phyloP scores from a whole-genome alignment of 2,329 filamentous ascomycete genomes.

The Penicillium corylophilum region DNA sequence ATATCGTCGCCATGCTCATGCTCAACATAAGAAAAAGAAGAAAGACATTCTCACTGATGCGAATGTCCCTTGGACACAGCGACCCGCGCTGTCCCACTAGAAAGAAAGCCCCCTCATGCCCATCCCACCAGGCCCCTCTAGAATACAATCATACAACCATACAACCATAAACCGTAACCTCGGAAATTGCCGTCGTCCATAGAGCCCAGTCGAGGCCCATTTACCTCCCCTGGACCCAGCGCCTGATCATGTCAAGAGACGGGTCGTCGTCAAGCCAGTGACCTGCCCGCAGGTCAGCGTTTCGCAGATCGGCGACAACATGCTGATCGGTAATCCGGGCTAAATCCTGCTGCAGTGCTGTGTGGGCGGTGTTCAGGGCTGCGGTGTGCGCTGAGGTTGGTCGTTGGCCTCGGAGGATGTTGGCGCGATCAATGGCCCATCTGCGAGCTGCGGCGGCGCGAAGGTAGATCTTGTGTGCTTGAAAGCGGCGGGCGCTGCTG shows the following conservation, averaged over 20 bases:
- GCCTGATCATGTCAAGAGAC: conserved; percentile 51
- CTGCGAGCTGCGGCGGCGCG: conserved; percentile 57
- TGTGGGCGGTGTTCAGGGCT: conserved; percentile 51
- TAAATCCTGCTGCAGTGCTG: conserved; percentile 52
- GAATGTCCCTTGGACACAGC: conserved; percentile 4
- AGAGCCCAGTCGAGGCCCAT: conserved; percentile 1
- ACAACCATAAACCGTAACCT: background rate
- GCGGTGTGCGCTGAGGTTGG: conserved; percentile 48
- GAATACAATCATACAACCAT: conserved; percentile 5
- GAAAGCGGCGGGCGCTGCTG: conserved; percentile 59
- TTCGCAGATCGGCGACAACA: conserved; percentile 56
- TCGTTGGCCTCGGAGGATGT: conserved; percentile 52
- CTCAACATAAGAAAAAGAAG: conserved; percentile 9
- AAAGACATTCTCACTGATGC: conserved; percentile 10
- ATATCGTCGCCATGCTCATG: conserved; percentile 23
- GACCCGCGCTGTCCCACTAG: conserved; percentile 18
- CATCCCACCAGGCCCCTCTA: conserved; percentile 6
- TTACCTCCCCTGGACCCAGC: conserved; percentile 44
- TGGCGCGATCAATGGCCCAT: conserved; percentile 57
- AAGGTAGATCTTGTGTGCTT: conserved; percentile 61
- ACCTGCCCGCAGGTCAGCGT: conserved; percentile 55
- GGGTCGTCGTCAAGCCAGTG: conserved; percentile 65
- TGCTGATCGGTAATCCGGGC: conserved; percentile 56
- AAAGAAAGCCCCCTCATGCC: conserved; percentile 3
- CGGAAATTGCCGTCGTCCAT: background rate